Base-by-base conservation (phyloP, 2,329 filamentous ascomycete genomes). In the Aphanoascus verrucosus region DNA sequence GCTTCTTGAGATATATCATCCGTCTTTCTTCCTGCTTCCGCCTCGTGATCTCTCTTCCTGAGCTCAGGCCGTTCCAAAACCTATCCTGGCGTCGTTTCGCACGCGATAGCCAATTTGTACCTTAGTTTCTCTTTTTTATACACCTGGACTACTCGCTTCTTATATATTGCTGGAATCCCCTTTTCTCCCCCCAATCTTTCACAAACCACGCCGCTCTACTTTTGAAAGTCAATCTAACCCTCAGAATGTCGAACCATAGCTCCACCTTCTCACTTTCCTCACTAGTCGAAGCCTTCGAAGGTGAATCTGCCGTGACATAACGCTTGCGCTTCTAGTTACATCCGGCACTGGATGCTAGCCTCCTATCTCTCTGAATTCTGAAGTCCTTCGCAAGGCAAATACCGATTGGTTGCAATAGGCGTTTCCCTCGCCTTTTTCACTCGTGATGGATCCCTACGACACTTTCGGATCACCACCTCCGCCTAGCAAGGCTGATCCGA, bases 361-460 rank as follows among this genome's bases (percentile, higher is more conserved):
- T 34, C 35, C 9, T 14, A 28, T 7, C 40, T 45, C 37, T 15
- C 20, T 46, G 11, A n/a, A 9, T 14, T 28, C 23, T 20, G 2
- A 28, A 19, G 15, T 44, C 15, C 40, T 40, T 37, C 1, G 40
- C 12, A 28, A 51, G 31, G 28, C 49, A 49, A 28, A 15, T 17
- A 35, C 17, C 4, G 19, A 28, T 23, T 19, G 40, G 44, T 12
- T 35, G 8, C 12, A 8, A 3, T 14, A 45, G 20, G 15, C 12
- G 9, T 43, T 28, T 28, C 12, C 41, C 6, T 31, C 15, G 3
- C 6, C 19, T 5, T 9, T 46, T 38, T 31, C 20, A 12, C 49
- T 55, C 50, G 54, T 53, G 34, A 75, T 75, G 73, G 73, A 75
- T 65, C 67, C 73, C 14, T 74, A 73, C 56, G 72, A 75, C 50